Base-by-base conservation (phyloP, 2,329 filamentous ascomycete species). In the Aspergillus quadrilineatus region DNA sequence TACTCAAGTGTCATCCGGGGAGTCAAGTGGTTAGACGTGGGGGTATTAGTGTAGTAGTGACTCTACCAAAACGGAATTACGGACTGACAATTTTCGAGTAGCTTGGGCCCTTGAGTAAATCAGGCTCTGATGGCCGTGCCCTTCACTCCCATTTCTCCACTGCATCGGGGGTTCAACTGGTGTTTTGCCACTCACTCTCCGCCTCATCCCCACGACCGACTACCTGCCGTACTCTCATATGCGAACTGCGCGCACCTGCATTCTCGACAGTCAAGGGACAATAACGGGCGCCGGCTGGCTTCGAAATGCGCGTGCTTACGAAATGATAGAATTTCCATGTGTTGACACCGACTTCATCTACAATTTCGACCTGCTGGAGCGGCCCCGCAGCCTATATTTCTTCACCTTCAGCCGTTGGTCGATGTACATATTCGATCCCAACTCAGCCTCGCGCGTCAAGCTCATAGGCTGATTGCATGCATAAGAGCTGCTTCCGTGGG, bases 401-500 rank as follows among this genome's bases (percentile, higher is more conserved):
- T 39, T 48, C 45, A 56, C 42, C 50, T 46, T 52, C 39, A 49
- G 51, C 51, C 45, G 48, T 53, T 57, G 55, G 48, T 41, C 41
- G 43, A 39, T 42, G 28, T 14, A 42, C 15, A 53, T 37, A 28
- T 52, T 47, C 43, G 42, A 44, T 47, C 51, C 56, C 56, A 51
- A 56, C 56, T 63, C 60, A 59, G 63, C 62, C 57, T 60, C 61
- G 63, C 62, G 60, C 62, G 55, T 63, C 55, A 53, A 60, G 63
- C 60, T 62, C 59, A 64, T 65, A 64, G 61, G 61, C 62, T 65
- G 56, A 60, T 47, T 43, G 50, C 61, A 56, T 70, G 69, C 69
- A 70, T 70, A 67, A 69, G 69, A 65, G 63, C 63, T 64, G 64
- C 63, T 65, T 68, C 70, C 67, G 59, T 60, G 56, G 60, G 60